Base-by-base conservation (phyloP, 371 early-diverging fungal genomes). In the Mortierella sp. region DNA sequence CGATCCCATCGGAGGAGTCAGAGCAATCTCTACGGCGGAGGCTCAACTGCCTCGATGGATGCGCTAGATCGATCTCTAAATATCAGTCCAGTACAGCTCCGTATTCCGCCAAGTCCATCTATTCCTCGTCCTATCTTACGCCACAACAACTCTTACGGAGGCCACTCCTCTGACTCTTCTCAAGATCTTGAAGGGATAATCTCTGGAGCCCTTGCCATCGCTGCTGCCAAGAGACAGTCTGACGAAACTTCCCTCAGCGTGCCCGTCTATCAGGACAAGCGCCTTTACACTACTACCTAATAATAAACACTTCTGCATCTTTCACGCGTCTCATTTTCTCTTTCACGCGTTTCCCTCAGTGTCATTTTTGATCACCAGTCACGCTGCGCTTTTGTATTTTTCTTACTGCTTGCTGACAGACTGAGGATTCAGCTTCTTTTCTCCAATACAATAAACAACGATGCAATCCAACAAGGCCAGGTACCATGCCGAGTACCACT, bases 401-500 rank as follows among this genome's bases (percentile, higher is more conserved):
- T 60, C 2, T 55, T 55, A n/a, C 0, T 55, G 5, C 12, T 12
- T 6, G 35, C 18, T 32, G 7, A 63, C 35, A 29, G 27, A n/a
- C 51, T 14, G 35, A 29, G 27, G 32, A 63, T 6, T 11, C n/a
- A 27, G 27, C 24, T 58, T 54, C 60, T 41, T n/a, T 14, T 24
- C 48, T 32, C 24, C 54, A 60, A 29, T 29, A 79, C 79, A 79
- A 21, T 5, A 18, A 35, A 35, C 63, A 63, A 63, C 70, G 32
- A 60, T 32, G 43, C 35, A 78, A 29, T 58, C 63, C 6, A 74
- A 71, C 44, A 58, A 32, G 44, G 58, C 76, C 56, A 70, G n/a
- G 72, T 86, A 77, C 71, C 71, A 86, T 80, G 78, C 82, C 24
- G 87, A 86, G 43, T 75, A 79, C 27, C 87, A 86, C 54, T 82